Evolutionary conservation across 192 early-diverging fungal genomes (phyloP), one percentile per base, ranked within the genome.

Genomic region (Thamnidium elegans): DNA sequence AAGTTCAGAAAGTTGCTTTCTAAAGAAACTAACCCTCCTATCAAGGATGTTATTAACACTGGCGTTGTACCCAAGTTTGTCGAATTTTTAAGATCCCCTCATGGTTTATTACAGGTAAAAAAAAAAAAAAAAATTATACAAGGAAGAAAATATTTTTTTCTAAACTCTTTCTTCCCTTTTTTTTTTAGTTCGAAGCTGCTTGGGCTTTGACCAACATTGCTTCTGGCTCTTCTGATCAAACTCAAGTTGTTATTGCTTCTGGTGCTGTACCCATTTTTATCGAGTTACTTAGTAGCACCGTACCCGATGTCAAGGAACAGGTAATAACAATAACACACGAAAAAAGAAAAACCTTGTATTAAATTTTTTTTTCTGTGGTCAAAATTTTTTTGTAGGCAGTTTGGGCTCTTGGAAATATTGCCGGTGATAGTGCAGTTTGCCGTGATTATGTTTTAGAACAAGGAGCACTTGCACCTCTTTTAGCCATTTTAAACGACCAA

Each of bases 131-230:
- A 32, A 8, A 48, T 39, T 19, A 4, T 34, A 36, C 11, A 42
- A 13, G 8, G 4, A 32, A 23, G 34, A 14, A 21, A 0, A 56
- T 15, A 19, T 17, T 20, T 58, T 26, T 26, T 26, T 51, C 47
- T 13, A n/a, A 19, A 42, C 62, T 48, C n/a, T 58, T 61, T 64
- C 4, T 39, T 54, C 14, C 19, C 10, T 54, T 67, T 26, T 34
- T 17, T 34, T 15, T 11, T n/a, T 66, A 79, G 74, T 80, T 79
- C 70, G 81, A 82, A 62, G 81, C 81, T 26, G 81, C 81, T 7
- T 82, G 81, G 81, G 81, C 78, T 56, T 61, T 82, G 14, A 82
- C 81, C 14, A 82, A 82, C 30, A 80, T 82, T 59, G 74, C 75
- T 8, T 73, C 80, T 13, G 81, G 81, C 8, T 59, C 58, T 36